Conservation (phyloP, 345 rosid species). For the Eucalyptus brandiana region DNA sequence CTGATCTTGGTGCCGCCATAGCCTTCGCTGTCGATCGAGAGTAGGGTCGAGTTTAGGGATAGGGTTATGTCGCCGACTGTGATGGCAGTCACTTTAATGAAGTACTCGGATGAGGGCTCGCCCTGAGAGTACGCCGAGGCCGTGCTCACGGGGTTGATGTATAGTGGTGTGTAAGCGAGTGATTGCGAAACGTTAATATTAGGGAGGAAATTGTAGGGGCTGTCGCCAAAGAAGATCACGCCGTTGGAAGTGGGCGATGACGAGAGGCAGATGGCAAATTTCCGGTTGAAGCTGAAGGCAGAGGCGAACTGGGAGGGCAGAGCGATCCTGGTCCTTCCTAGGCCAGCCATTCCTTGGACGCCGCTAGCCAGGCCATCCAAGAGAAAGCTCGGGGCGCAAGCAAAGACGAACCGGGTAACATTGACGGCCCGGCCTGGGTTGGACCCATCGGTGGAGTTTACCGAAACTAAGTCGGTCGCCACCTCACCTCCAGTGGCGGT, state of each 20-base stretch:
- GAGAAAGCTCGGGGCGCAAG: constrained; percentile 25
- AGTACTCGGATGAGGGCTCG: constrained; percentile 56
- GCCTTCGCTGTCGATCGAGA: constrained; percentile 28
- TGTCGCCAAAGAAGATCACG: constrained; percentile 45
- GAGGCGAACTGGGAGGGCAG: constrained; percentile 45
- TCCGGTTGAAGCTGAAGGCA: constrained; percentile 40
- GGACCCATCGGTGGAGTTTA: constrained; percentile 53
- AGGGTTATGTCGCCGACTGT: constrained; percentile 14
- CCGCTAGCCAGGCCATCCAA: constrained; percentile 39
- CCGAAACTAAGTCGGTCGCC: constrained; percentile 36
- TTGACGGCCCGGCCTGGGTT: constrained; percentile 40
- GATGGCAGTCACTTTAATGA: constrained; percentile 43
- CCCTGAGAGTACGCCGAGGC: constrained; percentile 18
- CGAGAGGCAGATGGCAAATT: constrained; percentile 49
- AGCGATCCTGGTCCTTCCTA: constrained; percentile 37
- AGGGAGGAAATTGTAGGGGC: constrained; percentile 46
- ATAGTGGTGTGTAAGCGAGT: constrained; percentile 38
- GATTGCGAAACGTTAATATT: constrained; percentile 25
- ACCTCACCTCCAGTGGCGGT: constrained; percentile 38
- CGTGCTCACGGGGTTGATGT: constrained; percentile 50
- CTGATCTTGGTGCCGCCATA: constrained; percentile 69
- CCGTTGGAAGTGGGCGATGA: constrained; percentile 18
- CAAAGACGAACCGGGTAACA: constrained; percentile 20
- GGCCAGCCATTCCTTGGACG: constrained; percentile 46
- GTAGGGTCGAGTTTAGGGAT: constrained; percentile 20